Evolutionary conservation across 176 grass and related monocot genomes (phyloP).

Genomic region (Eragrostis curvula): DNA sequence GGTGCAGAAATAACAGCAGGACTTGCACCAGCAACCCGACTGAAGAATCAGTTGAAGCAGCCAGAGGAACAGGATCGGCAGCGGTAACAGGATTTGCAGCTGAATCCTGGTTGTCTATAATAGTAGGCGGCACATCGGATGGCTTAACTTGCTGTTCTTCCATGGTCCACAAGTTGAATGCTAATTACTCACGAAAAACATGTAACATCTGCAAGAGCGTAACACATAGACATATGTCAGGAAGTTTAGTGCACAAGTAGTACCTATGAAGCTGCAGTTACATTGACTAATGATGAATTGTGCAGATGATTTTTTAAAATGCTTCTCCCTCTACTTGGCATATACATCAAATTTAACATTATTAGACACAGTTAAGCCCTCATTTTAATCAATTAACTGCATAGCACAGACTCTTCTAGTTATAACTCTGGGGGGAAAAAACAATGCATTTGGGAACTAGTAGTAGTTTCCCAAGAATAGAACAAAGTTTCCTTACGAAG

Average conservation of each 20-base stretch:
- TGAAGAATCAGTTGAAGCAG: slow-evolving; percentile 44
- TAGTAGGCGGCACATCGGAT: slow-evolving; percentile 26
- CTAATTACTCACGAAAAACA: slow-evolving; percentile 31
- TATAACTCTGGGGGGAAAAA: neutral
- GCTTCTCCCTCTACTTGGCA: neutral
- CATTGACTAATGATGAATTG: neutral
- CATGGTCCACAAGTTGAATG: slow-evolving; percentile 34
- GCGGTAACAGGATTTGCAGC: slow-evolving; percentile 32
- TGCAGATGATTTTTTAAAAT: neutral
- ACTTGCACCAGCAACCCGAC: slow-evolving; percentile 15
- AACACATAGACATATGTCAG: slow-evolving; percentile 27
- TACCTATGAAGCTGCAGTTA: neutral
- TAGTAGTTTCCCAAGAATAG: neutral
- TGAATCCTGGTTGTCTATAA: slow-evolving; percentile 48
- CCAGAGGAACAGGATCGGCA: slow-evolving; percentile 28
- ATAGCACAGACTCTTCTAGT: neutral
- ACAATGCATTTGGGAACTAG: neutral
- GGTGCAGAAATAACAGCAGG: slow-evolving; percentile 34
- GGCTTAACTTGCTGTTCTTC: slow-evolving; percentile 70
- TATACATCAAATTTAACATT: neutral
- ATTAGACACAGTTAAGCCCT: neutral
- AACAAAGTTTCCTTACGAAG: neutral
- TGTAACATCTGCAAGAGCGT: slow-evolving; percentile 45
- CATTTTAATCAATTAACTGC: neutral
- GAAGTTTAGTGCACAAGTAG: neutral